Base-by-base conservation (phyloP, 2,329 filamentous ascomycete species). In the Microdochium bolleyi region DNA sequence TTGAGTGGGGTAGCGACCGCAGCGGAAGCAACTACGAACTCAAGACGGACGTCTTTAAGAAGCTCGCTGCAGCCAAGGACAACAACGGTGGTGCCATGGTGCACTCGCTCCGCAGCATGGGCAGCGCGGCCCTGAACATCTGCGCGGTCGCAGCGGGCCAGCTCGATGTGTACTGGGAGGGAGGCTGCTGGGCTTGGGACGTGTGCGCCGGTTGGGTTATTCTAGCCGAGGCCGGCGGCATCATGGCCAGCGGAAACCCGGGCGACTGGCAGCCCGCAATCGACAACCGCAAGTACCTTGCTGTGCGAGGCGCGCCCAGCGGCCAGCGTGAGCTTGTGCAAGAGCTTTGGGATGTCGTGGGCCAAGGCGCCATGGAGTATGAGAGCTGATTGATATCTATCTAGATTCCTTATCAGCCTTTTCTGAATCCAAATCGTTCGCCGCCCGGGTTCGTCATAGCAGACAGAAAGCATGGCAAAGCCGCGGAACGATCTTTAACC, bases 111-210 rank as follows among this genome's bases (percentile, higher is more conserved):
- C 75, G 88, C n/a, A 82, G 77, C 34, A 69, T 89, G 56, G 88
- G 88, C 2, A 84, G 79, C 50, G 88, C 88, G 8, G 88, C 88
- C 41, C 71, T 92, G 61, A 92, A 92, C 66, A 68, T 92, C 19
- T 89, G 86, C 53, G 79, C 77, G 38, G 84, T 89, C 3, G 88
- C 88, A 2, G 79, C 82, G 10, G 88, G 88, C 0, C 78, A 83
- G 65, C 60, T 89, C 24, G 88, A 92, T 65, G 61, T 82, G 22
- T 92, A 89, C 66, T 92, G 88, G 88, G 88, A 92, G 70, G 87
- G 85, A 37, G 88, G 89, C 0, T 90, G 87, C 67, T 92, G 87
- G 80, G 87, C 88, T 1, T 92, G 88, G 88, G 88, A 92, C 66
- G 88, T 92, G 2, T 89, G 86, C 63, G 89, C 89, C 4, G 88